Conservation (phyloP, 192 early-diverging fungal species). For the Geosiphon pyriformis region DNA sequence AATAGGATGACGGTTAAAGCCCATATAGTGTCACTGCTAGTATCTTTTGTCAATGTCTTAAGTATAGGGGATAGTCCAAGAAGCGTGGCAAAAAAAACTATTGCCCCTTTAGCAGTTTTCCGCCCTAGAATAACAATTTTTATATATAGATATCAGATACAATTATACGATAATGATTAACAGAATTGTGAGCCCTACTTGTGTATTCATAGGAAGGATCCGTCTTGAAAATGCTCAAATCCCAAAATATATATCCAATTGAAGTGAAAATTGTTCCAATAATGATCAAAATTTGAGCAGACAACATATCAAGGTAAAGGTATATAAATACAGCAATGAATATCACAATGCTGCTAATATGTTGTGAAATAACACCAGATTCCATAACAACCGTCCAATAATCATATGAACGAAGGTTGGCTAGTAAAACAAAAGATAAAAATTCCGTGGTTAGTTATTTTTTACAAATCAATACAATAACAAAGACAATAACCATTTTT, state of each 20-base stretch:
- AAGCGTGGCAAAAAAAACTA: slow-evolving; percentile 69
- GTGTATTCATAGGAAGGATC: slow-evolving; percentile 42
- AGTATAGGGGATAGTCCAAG: slow-evolving; percentile 86
- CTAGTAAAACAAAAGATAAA: slow-evolving; percentile 31
- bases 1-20: slow-evolving; percentile 81
- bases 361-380: slow-evolving; percentile 75
- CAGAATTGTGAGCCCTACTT: slow-evolving; percentile 22
- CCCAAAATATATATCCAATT: slow-evolving; percentile 70
- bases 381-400: slow-evolving; percentile 77
- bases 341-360: slow-evolving; percentile 76
- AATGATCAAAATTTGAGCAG: slow-evolving; percentile 53
- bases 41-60: slow-evolving; percentile 85
- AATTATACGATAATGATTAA: neutral
- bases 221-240: slow-evolving; percentile 43
- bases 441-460: neutral
- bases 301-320: slow-evolving; percentile 52
- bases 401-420: slow-evolving; percentile 77
- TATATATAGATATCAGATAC: slow-evolving; percentile 7
- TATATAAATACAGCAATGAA: slow-evolving; percentile 88
- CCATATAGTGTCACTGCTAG: slow-evolving; percentile 90
- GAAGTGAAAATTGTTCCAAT: slow-evolving; percentile 52
- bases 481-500: slow-evolving; percentile 64
- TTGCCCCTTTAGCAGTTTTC: slow-evolving; percentile 55
- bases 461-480: neutral
- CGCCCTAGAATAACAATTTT: slow-evolving; percentile 28